Conservation (phyloP, 352 stramenopile genomes). For the Globisporangium cylindrosporum region DNA sequence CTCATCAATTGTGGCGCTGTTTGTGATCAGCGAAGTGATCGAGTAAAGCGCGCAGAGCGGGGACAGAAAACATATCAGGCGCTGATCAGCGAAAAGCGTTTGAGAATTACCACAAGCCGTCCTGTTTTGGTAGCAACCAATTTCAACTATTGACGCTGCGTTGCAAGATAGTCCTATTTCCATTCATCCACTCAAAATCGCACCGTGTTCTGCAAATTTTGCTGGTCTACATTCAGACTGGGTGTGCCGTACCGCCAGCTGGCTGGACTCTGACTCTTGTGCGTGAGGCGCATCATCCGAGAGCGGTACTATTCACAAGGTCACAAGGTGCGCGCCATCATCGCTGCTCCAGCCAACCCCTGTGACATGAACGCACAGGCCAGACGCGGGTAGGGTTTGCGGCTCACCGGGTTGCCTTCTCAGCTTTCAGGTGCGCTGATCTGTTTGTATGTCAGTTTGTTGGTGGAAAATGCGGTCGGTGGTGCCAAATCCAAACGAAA, state of each 20-base stretch:
- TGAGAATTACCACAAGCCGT: neutral
- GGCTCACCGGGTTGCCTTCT: neutral
- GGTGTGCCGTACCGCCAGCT: neutral
- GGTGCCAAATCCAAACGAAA: neutral
- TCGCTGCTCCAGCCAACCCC: neutral
- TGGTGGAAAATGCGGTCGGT: neutral
- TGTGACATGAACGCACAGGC: neutral
- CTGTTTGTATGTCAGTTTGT: neutral
- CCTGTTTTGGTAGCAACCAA: neutral
- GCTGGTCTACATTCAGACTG: neutral
- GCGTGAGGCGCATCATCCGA: neutral
- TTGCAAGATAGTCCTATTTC: no score
- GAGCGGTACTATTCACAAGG: neutral
- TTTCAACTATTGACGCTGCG: no score
- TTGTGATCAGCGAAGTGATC: neutral
- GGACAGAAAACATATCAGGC: conserved; percentile 1
- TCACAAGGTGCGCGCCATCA: neutral
- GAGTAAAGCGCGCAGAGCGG: conserved; percentile 1
- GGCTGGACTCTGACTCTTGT: neutral
- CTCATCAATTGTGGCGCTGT: conserved; percentile 3
- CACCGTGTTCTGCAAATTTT: neutral
- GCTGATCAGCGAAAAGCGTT: neutral
- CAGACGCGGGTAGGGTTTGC: neutral
- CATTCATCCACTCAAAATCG: neutral
- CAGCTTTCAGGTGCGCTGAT: neutral